These are phyloP conservation scores for Rhamnella rubrinervis DNA, from an alignment of 331 rosid genomes.

Conservation along the genomic window DNA sequence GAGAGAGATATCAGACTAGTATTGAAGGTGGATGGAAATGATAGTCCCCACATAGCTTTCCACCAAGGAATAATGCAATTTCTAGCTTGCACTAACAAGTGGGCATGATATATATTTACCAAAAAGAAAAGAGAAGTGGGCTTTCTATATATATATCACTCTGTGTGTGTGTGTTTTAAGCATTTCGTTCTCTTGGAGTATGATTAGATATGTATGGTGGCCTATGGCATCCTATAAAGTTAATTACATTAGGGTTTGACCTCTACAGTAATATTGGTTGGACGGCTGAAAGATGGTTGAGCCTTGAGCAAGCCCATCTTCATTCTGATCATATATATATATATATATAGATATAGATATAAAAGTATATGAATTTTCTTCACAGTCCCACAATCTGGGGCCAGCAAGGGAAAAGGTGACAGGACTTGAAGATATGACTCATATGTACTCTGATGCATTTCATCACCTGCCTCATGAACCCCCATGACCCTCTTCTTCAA, in stretches of 20 bases:
- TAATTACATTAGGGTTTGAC: slow-evolving; percentile 38
- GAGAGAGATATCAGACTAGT: not conserved
- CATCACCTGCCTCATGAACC: too few relatives aligned
- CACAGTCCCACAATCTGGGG: slow-evolving; percentile 39
- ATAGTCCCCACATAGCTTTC: slow-evolving; percentile 50
- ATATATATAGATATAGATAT: slow-evolving; percentile 3
- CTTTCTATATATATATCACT: not conserved
- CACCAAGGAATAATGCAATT: slow-evolving; percentile 51
- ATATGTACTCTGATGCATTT: slow-evolving; percentile 3
- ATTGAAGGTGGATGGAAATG: slow-evolving; percentile 40
- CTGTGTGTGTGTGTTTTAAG: slow-evolving; percentile 25
- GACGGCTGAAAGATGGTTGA: slow-evolving; percentile 24
- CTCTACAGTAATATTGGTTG: slow-evolving; percentile 20
- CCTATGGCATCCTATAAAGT: slow-evolving; percentile 60
- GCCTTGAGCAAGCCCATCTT: slow-evolving; percentile 36
- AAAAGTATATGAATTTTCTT: slow-evolving; percentile 5
- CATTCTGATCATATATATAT: not conserved
- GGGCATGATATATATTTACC: slow-evolving; percentile 21
- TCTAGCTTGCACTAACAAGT: slow-evolving; percentile 43
- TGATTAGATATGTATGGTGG: slow-evolving; percentile 25
- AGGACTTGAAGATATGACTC: slow-evolving; percentile 31
- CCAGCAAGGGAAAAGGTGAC: slow-evolving; percentile 35
- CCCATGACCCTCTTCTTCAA: not conserved
- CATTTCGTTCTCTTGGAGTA: slow-evolving; percentile 33
- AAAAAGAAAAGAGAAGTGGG: not conserved